Evolutionary conservation across 208 protist species (phyloP).

Genomic region (Vickermania spadyakhi): DNA sequence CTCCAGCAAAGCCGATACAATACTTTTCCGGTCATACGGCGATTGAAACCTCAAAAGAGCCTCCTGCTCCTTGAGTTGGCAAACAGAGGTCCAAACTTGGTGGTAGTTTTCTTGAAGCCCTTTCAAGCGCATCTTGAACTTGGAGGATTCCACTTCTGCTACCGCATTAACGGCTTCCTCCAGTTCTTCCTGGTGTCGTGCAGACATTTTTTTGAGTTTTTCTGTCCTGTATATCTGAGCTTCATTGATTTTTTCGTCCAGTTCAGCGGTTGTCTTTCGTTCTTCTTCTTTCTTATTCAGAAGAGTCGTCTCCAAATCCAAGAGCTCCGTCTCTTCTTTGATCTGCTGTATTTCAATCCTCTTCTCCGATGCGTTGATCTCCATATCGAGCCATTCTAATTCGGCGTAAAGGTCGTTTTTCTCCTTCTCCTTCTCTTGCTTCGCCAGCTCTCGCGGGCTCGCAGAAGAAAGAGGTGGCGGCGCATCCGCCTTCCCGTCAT

Average conservation of each 20-base stretch:
- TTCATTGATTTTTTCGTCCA: slow-evolving; percentile 12
- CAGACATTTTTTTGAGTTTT: slow-evolving; percentile 15
- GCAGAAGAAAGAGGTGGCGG: neutral
- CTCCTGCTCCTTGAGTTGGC: slow-evolving; percentile 13
- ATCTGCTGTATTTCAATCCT: slow-evolving; percentile 30
- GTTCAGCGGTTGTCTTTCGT: slow-evolving; percentile 14
- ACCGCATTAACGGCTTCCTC: slow-evolving; percentile 22
- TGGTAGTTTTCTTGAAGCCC: slow-evolving; percentile 7
- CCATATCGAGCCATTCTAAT: slow-evolving; percentile 36
- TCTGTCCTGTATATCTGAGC: slow-evolving; percentile 18
- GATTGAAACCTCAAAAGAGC: slow-evolving; percentile 10
- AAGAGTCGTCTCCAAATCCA: slow-evolving; percentile 37
- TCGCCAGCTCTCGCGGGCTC: neutral
- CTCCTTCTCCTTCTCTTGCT: slow-evolving; percentile 1
- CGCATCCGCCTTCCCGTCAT: neutral
- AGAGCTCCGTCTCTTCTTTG: slow-evolving; percentile 47
- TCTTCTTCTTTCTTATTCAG: slow-evolving; percentile 42
- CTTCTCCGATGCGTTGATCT: slow-evolving; percentile 23
- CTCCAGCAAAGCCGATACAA: neutral
- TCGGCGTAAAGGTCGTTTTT: slow-evolving; percentile 23
- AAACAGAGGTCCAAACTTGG: slow-evolving; percentile 8
- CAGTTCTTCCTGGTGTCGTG: slow-evolving; percentile 16
- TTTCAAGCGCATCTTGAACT: slow-evolving; percentile 27
- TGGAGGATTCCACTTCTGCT: slow-evolving; percentile 15
- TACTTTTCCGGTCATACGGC: neutral